Evolutionary conservation across 2,329 filamentous ascomycete genomes (phyloP), one percentile per base, ranked within the genome.

Genomic region (Aspergillus spinulosporus): DNA sequence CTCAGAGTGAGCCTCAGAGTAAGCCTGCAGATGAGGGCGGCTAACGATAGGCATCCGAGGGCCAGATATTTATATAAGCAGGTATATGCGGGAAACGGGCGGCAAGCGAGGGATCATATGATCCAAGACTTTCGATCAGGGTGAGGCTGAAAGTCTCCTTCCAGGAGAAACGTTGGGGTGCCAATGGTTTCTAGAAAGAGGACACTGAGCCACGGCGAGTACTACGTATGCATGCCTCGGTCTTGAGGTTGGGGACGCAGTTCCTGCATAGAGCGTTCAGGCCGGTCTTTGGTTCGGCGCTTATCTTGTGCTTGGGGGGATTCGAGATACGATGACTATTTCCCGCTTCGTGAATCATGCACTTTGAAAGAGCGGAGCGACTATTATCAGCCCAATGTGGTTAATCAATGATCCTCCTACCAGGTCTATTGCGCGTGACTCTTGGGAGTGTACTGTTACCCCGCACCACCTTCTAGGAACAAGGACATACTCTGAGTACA

Each of bases 21-120:
- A 21, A 21, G 21, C 21, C 39, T 6, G 26, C 28, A 36, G 28
- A 29, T 21, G 32, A 54, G 45, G 46, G 52, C 52, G 52, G 52
- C 45, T 54, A 54, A 44, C 42, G 8, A 54, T 28, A 52, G 54
- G 54, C 8, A 48, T 42, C 7, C n/a, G 8, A 14, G 28, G 4
- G 8, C 3, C 9, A 15, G 14, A 32, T 28, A 49, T 45, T 45
- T 49, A 49, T 50, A 45, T 37, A 46, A 49, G 47, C 47, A 54
- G 11, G 14, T 21, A 21, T 21, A 21, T 21, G 21, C 21, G 21
- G 3, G 28, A 26, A 32, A 31, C 40, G 6, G 43, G 50, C 50
- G 50, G 50, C 50, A 47, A 47, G 50, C n/a, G 8, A 31, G 7
- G 4, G 29, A 15, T 12, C 28, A 28, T 6, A 9, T 26, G 9